Base-by-base conservation (phyloP, 352 stramenopile genomes). In the Globisporangium polare region DNA sequence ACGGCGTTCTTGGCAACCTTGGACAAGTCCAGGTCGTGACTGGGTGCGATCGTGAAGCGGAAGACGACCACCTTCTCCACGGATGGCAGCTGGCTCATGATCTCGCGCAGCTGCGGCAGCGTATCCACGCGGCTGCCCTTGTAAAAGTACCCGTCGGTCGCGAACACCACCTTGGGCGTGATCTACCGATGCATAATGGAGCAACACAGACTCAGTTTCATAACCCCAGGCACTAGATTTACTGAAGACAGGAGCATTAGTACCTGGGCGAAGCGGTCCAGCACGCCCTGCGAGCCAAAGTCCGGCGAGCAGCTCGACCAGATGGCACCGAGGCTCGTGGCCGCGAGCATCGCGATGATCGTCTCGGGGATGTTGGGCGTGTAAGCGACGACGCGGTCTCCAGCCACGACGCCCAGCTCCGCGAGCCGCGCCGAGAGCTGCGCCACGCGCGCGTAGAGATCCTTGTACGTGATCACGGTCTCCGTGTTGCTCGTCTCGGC, bases 301-400 rank as follows among this genome's bases (percentile, higher is more conserved):
- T 96, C 87, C 8, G 87, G 85, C 20, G 87, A 96, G 69, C 87
- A 96, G 55, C 78, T 91, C 33, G 83, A 92, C 77, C 75, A 92
- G 24, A 89, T 74, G 10, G 78, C 83, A 6, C 80, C 82, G 33
- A 92, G 63, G 53, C 74, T 90, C 42, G 82, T 90, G 12, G 83
- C 73, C 6, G 83, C 83, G 20, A 92, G 73, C 83, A 92, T 92
- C 3, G 72, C 83, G 26, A 92, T 54, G 63, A 89, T 84, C 39
- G 77, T 71, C n/a, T 92, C 83, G 1, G 83, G 80, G 18, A 86
- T 77, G 57, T 88, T 89, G 17, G 82, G 79, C 31, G 80, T 88
- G 62, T 86, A 91, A 31, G 75, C 82, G 10, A 83, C 82, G 31
- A 91, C 72, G 17, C 82, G 82, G 52, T 91, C 82, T 15, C 82